phyloP scores from a whole-genome alignment of 352 stramenopile genomes.

The Phytopythium cucurbitacearum region DNA sequence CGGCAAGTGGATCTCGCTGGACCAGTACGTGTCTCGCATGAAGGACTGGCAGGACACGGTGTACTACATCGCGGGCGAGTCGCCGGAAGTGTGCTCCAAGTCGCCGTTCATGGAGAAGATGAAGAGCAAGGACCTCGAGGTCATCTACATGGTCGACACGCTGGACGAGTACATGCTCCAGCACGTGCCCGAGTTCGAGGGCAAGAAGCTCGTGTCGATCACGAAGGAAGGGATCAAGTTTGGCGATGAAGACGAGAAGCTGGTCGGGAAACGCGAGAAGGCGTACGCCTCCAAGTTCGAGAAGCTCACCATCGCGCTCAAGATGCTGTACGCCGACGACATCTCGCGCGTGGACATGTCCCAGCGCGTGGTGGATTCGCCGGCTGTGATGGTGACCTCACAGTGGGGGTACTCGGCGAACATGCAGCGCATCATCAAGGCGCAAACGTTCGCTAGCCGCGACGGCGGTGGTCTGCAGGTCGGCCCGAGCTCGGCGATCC shows the following conservation, averaged over 20 bases:
- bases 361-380: slow-evolving; percentile 90
- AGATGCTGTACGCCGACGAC: slow-evolving; percentile 94
- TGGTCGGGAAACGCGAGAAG: slow-evolving; percentile 93
- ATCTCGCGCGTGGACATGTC: slow-evolving; percentile 95
- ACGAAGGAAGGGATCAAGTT: slow-evolving; percentile 99
- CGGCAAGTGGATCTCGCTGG: slow-evolving; percentile 91
- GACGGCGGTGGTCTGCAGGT: slow-evolving; percentile 24
- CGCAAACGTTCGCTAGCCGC: slow-evolving; percentile 94
- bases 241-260: slow-evolving; percentile 96
- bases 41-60: slow-evolving; percentile 99
- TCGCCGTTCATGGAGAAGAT: slow-evolving; percentile 98
- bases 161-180: slow-evolving; percentile 98
- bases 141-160: slow-evolving; percentile 98
- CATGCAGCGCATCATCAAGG: slow-evolving; percentile 99
- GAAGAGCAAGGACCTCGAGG: slow-evolving; percentile 96
- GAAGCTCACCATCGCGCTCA: slow-evolving; percentile 93
- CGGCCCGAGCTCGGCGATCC: slow-evolving; percentile 80
- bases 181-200: slow-evolving; percentile 92
- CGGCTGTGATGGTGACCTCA: slow-evolving; percentile 95
- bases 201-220: slow-evolving; percentile 95
- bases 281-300: slow-evolving; percentile 97
- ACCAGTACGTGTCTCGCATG: slow-evolving; percentile 97
- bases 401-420: slow-evolving; percentile 98
- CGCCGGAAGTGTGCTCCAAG: slow-evolving; percentile 89
- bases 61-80: slow-evolving; percentile 97